Base-by-base conservation (phyloP, 106 monocot genomes). In the Posidonia australis region DNA sequence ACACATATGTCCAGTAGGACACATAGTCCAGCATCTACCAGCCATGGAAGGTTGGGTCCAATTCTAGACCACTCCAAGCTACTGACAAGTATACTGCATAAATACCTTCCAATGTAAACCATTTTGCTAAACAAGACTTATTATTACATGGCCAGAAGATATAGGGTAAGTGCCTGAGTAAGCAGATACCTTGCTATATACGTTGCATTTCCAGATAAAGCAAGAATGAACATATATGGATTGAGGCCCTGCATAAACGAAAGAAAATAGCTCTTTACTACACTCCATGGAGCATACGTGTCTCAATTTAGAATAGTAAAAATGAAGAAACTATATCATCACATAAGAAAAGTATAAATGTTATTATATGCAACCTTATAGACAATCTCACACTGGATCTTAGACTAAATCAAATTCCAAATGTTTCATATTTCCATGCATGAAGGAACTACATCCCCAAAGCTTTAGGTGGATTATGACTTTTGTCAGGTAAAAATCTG, bases 151-250 rank as follows among this genome's bases (percentile, higher is more conserved):
- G 9, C 14, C 5, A 20, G 51, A 31, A 52, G 51, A 20, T 17
- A 67, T 27, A 17, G 22, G n/a, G 44, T 5, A 31, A 9, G 31
- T 1, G 3, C 54, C 32, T 42, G 6, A 49, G 5, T 12, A 49
- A 49, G 13, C n/a, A 49, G 18, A 49, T 75, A 94, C 93, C 93
- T 94, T 71, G 89, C 93, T 6, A 90, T 79, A 62, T 94, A 94
- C 52, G 93, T 94, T 18, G 61, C 66, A 72, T 94, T 94, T 43
- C 89, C 93, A 36, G 84, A 25, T 30, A 94, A 47, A 9, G 93
- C 93, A 72, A 89, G 84, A 26, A 74, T 41, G 69, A 94, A 94
- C 89, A 94, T 94, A 11, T 81, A 53, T 47, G 86, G 82, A 79
- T 46, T 89, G 25, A 94, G 74, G 0, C 93, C 93, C 93, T 94